These are phyloP conservation scores for Phytophthora vignae DNA, from an alignment of 352 stramenopile species.

Conservation along the genomic window DNA sequence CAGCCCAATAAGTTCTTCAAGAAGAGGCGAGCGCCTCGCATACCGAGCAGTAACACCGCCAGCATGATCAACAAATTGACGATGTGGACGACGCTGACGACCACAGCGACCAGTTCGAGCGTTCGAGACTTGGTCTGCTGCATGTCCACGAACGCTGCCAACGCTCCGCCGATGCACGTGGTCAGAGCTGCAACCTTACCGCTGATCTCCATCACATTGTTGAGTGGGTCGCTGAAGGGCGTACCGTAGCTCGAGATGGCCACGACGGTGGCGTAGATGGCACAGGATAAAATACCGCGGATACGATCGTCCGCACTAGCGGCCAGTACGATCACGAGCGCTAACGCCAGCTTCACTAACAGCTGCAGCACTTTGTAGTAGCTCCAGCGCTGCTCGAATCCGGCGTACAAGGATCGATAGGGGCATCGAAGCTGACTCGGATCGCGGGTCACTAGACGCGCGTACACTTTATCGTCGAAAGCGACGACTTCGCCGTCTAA, in stretches of 20 bases:
- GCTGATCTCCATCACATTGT: not conserved
- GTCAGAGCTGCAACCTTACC: not conserved
- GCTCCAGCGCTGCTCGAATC: constrained; percentile 2
- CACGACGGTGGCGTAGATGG: not conserved
- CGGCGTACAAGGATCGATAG: not conserved
- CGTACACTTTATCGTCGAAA: constrained; percentile 1
- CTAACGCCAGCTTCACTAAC: not conserved
- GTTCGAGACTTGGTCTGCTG: not conserved
- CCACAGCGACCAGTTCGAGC: not conserved
- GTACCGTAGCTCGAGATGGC: not conserved
- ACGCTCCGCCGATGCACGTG: not conserved
- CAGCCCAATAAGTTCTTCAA: not conserved
- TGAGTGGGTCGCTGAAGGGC: not conserved
- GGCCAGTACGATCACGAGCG: not conserved
- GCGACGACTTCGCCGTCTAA: not conserved
- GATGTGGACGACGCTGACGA: not conserved
- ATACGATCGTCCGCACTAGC: not conserved
- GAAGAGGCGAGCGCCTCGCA: not conserved
- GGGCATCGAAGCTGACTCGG: not conserved
- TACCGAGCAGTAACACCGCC: not conserved
- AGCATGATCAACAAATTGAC: not conserved
- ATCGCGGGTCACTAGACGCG: not conserved
- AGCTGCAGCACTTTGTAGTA: not conserved
- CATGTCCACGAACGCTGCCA: not conserved
- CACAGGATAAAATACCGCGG: not conserved